phyloP scores from a whole-genome alignment of 208 protist species.

The Leishmania mexicana region DNA sequence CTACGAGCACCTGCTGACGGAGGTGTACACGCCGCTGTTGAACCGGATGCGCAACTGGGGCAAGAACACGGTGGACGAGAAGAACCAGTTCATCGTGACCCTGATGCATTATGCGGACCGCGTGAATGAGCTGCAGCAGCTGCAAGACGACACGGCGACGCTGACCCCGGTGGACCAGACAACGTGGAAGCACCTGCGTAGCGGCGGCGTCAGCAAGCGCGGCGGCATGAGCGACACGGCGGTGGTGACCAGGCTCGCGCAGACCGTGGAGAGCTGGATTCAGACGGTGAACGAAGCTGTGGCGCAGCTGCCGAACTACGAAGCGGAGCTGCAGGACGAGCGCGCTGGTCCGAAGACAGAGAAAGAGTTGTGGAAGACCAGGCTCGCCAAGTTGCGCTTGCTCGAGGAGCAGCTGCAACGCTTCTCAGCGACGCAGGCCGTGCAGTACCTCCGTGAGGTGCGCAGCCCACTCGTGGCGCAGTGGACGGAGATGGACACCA shows the following conservation, averaged over 20 bases:
- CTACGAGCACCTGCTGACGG: slow-evolving; percentile 89
- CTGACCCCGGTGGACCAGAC: slow-evolving; percentile 62
- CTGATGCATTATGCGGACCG: slow-evolving; percentile 90
- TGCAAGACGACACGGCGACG: slow-evolving; percentile 68
- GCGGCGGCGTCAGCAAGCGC: slow-evolving; percentile 75
- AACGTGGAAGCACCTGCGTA: slow-evolving; percentile 83
- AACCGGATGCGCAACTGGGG: slow-evolving; percentile 84
- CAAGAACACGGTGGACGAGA: slow-evolving; percentile 86
- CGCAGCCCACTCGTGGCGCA: slow-evolving; percentile 75
- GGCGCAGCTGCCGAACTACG: slow-evolving; percentile 81
- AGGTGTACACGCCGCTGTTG: slow-evolving; percentile 93
- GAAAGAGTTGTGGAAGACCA: slow-evolving; percentile 94
- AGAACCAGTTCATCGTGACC: slow-evolving; percentile 85
- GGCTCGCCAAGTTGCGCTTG: slow-evolving; percentile 91
- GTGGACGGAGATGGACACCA: slow-evolving; percentile 92
- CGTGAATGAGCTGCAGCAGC: slow-evolving; percentile 88
- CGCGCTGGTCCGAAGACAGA: slow-evolving; percentile 93
- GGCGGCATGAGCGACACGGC: slow-evolving; percentile 77
- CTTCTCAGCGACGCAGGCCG: slow-evolving; percentile 71
- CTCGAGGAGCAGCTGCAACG: slow-evolving; percentile 91
- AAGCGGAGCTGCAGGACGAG: slow-evolving; percentile 90
- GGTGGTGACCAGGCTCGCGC: slow-evolving; percentile 65
- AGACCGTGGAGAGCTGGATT: slow-evolving; percentile 85
- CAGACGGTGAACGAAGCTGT: slow-evolving; percentile 68
- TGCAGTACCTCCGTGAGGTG: slow-evolving; percentile 91